Conservation (phyloP, 352 stramenopile genomes). For the Thalassiosira livingstoniorum region DNA sequence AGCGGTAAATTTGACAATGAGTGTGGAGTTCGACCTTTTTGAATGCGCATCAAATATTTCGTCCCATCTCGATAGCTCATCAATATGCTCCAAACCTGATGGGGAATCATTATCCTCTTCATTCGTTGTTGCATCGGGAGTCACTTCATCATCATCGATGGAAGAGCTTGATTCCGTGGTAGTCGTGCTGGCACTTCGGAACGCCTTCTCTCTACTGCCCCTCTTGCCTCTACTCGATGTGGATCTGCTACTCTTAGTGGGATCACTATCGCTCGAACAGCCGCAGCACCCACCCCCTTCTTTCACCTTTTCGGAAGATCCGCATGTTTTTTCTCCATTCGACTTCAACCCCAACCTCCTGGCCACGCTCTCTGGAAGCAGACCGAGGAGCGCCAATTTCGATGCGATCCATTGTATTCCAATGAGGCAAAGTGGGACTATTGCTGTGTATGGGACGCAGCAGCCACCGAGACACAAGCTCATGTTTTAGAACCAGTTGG, state of each 20-base stretch:
- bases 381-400: conserved; percentile 57
- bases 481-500: no score
- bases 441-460: conserved; percentile 81
- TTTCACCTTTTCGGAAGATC: neutral
- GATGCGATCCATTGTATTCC: conserved; percentile 70
- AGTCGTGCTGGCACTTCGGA: neutral
- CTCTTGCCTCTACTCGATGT: conserved; percentile 7
- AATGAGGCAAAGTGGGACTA: conserved; percentile 71
- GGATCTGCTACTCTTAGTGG: conserved; percentile 2
- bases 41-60: conserved; percentile 10
- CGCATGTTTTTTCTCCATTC: neutral
- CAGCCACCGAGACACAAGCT: conserved; percentile 83
- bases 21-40: neutral
- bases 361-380: conserved; percentile 59
- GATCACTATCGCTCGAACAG: no score
- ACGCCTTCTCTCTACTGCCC: neutral
- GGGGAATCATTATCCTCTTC: neutral
- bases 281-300: conserved; percentile 17
- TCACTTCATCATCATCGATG: neutral
- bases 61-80: conserved; percentile 18
- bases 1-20: conserved; percentile 82
- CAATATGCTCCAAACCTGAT: conserved; percentile 30
- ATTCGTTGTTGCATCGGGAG: neutral
- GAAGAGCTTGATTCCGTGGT: neutral
- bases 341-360: conserved; percentile 34